These are phyloP conservation scores for Cetradonia linearis DNA, from an alignment of 495 filamentous ascomycete species.

Conservation along the genomic window DNA sequence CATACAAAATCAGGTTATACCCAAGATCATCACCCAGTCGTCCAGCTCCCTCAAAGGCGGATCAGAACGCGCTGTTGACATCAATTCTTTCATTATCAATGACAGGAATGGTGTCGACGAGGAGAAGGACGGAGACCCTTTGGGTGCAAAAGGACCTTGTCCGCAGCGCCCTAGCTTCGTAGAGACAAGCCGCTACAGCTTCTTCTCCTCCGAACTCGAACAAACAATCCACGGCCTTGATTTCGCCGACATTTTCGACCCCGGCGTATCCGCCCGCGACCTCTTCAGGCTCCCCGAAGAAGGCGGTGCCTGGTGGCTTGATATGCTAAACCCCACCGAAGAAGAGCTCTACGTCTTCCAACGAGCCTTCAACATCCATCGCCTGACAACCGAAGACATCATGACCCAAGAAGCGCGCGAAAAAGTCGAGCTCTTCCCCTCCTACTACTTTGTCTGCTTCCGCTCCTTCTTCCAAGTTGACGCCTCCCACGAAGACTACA, in stretches of 20 bases:
- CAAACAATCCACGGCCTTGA: conserved; percentile 83
- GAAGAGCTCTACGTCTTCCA: conserved; percentile 83
- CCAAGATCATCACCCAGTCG: conserved; percentile 31
- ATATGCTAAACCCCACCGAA: conserved; percentile 80
- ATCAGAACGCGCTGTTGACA: conserved; percentile 18
- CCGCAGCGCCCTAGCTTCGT: conserved; percentile 26
- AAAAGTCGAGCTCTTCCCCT: conserved; percentile 94
- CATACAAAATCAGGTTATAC: conserved; percentile 37
- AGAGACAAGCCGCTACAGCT: conserved; percentile 70
- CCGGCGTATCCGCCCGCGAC: conserved; percentile 78
- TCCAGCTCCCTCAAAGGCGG: conserved; percentile 22
- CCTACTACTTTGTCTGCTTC: conserved; percentile 97
- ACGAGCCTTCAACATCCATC: conserved; percentile 86
- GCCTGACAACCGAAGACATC: conserved; percentile 90
- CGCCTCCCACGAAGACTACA: conserved; percentile 61
- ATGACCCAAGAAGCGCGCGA: conserved; percentile 87
- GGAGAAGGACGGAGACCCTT: conserved; percentile 24
- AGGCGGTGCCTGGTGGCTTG: conserved; percentile 87
- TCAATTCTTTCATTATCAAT: conserved; percentile 11
- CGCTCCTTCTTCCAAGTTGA: conserved; percentile 81
- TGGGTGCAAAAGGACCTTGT: conserved; percentile 24
- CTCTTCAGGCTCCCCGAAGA: conserved; percentile 71
- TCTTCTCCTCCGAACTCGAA: conserved; percentile 90
- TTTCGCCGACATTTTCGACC: conserved; percentile 74
- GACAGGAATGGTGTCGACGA: conserved; percentile 25